These are phyloP conservation scores for Nitzschia inconspicua DNA, from an alignment of 108 stramenopile species.

Conservation along the genomic window DNA sequence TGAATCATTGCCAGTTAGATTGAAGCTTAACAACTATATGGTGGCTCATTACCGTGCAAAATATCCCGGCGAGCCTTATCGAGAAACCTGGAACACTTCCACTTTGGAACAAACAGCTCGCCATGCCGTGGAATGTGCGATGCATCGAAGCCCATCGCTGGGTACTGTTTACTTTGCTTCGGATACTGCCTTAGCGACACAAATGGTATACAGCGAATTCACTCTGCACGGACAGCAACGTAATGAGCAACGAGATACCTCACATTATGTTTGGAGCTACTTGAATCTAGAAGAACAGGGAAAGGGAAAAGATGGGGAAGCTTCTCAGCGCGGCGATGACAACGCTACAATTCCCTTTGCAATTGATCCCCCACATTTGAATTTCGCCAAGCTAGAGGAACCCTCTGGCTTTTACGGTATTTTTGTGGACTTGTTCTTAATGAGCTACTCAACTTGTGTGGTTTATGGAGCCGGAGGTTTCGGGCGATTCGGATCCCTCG, in stretches of 20 bases:
- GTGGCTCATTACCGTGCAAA: constrained; percentile 36
- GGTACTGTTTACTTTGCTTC: constrained; percentile 36
- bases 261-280: not conserved
- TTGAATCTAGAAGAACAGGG: not conserved
- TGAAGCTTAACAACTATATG: constrained; percentile 27
- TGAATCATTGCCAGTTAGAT: not conserved
- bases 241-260: not conserved
- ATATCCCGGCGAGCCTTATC: constrained; percentile 32
- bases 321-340: not conserved
- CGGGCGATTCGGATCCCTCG: constrained; percentile 30
- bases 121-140: constrained; percentile 40
- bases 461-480: constrained; percentile 40
- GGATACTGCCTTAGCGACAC: constrained; percentile 21
- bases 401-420: constrained; percentile 30
- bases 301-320: not conserved
- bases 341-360: not conserved
- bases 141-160: not conserved
- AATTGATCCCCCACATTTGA: constrained; percentile 28
- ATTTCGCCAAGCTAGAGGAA: constrained; percentile 26
- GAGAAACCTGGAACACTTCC: constrained; percentile 24
- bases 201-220: not conserved
- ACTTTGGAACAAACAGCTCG: constrained; percentile 7
- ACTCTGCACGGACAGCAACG: too few species aligned
- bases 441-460: constrained; percentile 36
- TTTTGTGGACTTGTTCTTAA: constrained; percentile 50